Conservation (phyloP, 2,329 filamentous ascomycete species). For the Lecanosticta acicola region DNA sequence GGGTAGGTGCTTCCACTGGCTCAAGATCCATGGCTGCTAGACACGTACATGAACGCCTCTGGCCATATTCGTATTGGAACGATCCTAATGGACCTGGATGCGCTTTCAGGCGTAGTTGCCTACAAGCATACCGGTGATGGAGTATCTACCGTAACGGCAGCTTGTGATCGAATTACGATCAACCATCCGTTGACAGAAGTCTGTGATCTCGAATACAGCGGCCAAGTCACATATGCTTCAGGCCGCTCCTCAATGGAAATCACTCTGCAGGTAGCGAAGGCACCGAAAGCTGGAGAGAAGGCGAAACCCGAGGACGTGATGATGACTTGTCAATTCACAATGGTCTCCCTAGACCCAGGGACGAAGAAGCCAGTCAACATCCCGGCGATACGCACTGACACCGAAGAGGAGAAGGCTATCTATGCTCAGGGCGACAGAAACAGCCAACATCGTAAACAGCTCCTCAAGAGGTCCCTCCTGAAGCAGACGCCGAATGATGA, state of each 20-base stretch:
- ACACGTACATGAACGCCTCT: slow-evolving; percentile 70
- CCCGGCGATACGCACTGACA: slow-evolving; percentile 57
- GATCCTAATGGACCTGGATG: slow-evolving; percentile 75
- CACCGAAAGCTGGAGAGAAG: slow-evolving; percentile 53
- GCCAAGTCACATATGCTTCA: slow-evolving; percentile 64
- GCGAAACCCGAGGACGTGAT: slow-evolving; percentile 56
- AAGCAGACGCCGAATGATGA: slow-evolving; percentile 64
- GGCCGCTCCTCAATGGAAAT: slow-evolving; percentile 69
- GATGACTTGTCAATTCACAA: slow-evolving; percentile 69
- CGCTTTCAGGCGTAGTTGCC: slow-evolving; percentile 68
- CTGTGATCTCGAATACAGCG: slow-evolving; percentile 69
- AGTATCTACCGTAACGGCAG: slow-evolving; percentile 59
- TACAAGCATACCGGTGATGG: slow-evolving; percentile 65
- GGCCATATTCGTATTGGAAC: slow-evolving; percentile 70
- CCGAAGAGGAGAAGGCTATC: slow-evolving; percentile 58
- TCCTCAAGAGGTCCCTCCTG: slow-evolving; percentile 55
- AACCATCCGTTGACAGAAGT: slow-evolving; percentile 69
- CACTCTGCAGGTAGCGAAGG: slow-evolving; percentile 66
- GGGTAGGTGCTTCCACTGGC: slow-evolving; percentile 59
- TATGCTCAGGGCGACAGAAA: slow-evolving; percentile 61
- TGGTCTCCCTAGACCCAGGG: slow-evolving; percentile 65
- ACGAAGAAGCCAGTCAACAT: slow-evolving; percentile 63
- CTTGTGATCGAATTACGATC: slow-evolving; percentile 60
- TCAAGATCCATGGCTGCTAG: slow-evolving; percentile 69
- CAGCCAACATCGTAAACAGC: slow-evolving; percentile 60